phyloP scores from a whole-genome alignment of 106 monocot genomes.

The Apostasia ramifera region DNA sequence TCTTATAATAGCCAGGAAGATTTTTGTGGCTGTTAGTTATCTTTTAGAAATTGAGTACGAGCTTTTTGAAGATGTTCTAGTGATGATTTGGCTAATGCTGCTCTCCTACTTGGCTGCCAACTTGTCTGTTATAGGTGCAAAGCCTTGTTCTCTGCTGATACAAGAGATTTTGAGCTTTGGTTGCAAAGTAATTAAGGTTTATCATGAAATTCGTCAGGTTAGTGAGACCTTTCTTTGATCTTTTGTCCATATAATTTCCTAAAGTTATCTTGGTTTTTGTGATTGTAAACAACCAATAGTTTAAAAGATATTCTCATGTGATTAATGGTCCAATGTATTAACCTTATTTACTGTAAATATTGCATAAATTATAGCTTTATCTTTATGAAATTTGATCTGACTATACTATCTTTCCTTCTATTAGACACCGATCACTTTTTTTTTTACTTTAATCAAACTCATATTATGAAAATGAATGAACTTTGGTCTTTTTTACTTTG shows the following conservation, averaged over 20 bases:
- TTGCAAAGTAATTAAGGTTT: constrained; percentile 53
- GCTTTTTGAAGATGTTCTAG: constrained; percentile 65
- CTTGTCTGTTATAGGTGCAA: constrained; percentile 17
- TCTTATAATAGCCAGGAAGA: constrained; percentile 40
- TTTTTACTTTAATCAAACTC: no score
- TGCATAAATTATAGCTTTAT: no score
- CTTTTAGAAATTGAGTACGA: constrained; percentile 89
- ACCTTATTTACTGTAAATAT: no score
- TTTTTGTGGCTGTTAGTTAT: constrained; percentile 40
- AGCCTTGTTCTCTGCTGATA: constrained; percentile 21
- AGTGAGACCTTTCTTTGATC: constrained; percentile 8
- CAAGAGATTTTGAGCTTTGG: constrained; percentile 51
- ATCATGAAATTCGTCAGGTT: constrained; percentile 93
- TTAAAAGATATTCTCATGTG: no score
- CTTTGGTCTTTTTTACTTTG: no score
- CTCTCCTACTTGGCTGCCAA: constrained; percentile 52
- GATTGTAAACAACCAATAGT: no score
- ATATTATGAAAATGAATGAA: no score
- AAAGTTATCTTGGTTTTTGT: neutral
- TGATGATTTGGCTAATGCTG: constrained; percentile 60
- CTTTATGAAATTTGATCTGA: no score
- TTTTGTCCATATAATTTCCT: neutral
- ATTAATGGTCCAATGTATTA: no score
- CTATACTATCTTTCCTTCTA: no score
- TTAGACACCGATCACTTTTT: no score